These are phyloP conservation scores for Erysimum pusillum DNA, from an alignment of 441 rosid genomes.

Conservation along the genomic window DNA sequence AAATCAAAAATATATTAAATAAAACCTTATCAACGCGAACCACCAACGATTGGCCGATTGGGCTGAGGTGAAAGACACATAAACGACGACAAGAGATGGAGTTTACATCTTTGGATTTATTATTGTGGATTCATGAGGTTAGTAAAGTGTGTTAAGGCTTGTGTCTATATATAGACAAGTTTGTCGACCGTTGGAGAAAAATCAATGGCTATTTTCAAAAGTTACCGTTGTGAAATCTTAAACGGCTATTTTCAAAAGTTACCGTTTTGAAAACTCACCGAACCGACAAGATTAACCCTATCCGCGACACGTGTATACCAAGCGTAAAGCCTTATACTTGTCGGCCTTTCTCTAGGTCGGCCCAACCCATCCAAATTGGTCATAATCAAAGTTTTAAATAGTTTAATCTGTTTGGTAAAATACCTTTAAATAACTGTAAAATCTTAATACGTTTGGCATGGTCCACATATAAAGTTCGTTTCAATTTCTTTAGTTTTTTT, in stretches of 20 bases:
- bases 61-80: neutral
- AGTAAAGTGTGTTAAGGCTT: neutral
- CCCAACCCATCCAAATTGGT: neutral
- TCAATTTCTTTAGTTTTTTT: neutral
- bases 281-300: neutral
- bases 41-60: neutral
- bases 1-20: neutral
- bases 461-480: neutral
- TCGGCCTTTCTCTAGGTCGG: neutral
- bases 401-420: too few relatives aligned
- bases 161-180: neutral
- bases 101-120: neutral
- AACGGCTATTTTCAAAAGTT: neutral
- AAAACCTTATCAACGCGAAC: neutral
- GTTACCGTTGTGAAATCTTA: neutral
- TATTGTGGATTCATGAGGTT: neutral
- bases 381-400: too few relatives aligned
- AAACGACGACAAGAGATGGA: neutral
- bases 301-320: neutral
- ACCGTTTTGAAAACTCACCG: neutral
- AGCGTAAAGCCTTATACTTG: neutral
- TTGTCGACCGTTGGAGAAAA: neutral
- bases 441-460: too few relatives aligned
- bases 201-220: neutral
- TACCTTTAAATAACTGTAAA: too few relatives aligned